Conservation (phyloP, 2,329 filamentous ascomycete genomes). For the Hortaea werneckii region DNA sequence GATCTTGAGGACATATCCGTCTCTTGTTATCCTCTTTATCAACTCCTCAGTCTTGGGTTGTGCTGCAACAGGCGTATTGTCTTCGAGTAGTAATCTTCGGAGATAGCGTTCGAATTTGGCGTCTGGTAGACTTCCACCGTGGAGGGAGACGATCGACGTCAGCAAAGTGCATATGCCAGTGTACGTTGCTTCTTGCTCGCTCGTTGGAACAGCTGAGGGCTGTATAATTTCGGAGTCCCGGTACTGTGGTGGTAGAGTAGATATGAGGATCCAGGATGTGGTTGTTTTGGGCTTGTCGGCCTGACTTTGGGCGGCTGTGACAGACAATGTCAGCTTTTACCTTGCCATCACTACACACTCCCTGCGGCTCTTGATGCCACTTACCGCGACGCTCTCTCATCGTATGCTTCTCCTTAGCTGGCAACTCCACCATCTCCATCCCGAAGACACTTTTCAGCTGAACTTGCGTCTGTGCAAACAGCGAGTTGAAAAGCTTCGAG, state of each 20-base stretch:
- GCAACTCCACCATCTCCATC: constrained; percentile 85
- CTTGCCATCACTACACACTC: not conserved
- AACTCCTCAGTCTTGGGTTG: constrained; percentile 63
- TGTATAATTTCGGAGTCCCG: constrained; percentile 54
- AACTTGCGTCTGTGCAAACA: constrained; percentile 68
- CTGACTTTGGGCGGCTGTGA: constrained; percentile 45
- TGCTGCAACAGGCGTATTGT: constrained; percentile 49
- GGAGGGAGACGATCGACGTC: constrained; percentile 64
- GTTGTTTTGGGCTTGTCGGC: constrained; percentile 31
- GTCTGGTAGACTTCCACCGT: constrained; percentile 63
- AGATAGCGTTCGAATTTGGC: constrained; percentile 69
- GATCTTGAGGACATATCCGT: constrained; percentile 71
- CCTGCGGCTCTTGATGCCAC: not conserved
- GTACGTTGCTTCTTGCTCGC: constrained; percentile 66
- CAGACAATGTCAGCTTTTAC: not conserved
- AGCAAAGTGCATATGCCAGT: constrained; percentile 70
- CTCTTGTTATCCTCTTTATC: constrained; percentile 63
- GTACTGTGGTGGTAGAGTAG: constrained; percentile 58
- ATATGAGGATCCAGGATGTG: constrained; percentile 62
- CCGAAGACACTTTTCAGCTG: constrained; percentile 66
- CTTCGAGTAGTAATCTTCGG: constrained; percentile 61
- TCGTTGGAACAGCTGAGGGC: constrained; percentile 56
- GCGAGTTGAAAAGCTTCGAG: constrained; percentile 56
- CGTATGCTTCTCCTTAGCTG: constrained; percentile 68
- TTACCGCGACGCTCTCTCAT: constrained; percentile 67